Base-by-base conservation (phyloP, 768 basidiomycete genomes). In the Boletus barrowsii region DNA sequence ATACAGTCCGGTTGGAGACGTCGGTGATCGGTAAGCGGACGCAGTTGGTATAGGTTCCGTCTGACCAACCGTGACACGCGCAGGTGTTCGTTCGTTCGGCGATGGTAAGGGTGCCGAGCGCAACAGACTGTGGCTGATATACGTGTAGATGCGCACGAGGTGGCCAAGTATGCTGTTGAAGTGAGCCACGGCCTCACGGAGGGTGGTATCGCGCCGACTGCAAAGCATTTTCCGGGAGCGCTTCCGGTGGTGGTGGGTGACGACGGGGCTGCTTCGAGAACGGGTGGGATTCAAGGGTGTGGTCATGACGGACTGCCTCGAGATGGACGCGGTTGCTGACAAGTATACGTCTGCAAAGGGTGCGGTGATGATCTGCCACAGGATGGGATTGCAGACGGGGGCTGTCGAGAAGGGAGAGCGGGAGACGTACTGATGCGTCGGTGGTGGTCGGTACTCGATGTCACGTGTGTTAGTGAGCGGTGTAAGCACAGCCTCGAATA, bases 161-260 rank as follows among this genome's bases (percentile, higher is more conserved):
- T 87, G 4, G 74, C 77, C 0, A 56, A 67, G 41, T 85, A 78
- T 51, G 81, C 76, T 0, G 54, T 61, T 0, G 80, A 82, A 1
- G 81, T 79, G 15, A 71, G 74, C 37, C 63, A 63, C 1, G 86
- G 84, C 4, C 73, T 86, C 17, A 71, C 74, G 0, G 62, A 73
- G 5, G 70, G 73, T 0, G 78, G 77, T 2, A 69, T 88, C 10
- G 84, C 86, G 3, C 78, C 87, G 0, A 83, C 75, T 22, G 79
- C 79, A 3, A 89, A 88, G 61, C 87, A 88, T 61, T 88, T 88
- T 60, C 87, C 86, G 0, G 87, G 87, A 79, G 84, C 86, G 3
- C 73, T 88, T 1, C 86, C 86, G 0, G 56, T 76, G 6, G 63
- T 87, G 22, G 82, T 79, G 0, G 36, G 76, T 86, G 24, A 83